phyloP scores from a whole-genome alignment of 805 yeast species.

The Metschnikowia aberdeeniae region DNA sequence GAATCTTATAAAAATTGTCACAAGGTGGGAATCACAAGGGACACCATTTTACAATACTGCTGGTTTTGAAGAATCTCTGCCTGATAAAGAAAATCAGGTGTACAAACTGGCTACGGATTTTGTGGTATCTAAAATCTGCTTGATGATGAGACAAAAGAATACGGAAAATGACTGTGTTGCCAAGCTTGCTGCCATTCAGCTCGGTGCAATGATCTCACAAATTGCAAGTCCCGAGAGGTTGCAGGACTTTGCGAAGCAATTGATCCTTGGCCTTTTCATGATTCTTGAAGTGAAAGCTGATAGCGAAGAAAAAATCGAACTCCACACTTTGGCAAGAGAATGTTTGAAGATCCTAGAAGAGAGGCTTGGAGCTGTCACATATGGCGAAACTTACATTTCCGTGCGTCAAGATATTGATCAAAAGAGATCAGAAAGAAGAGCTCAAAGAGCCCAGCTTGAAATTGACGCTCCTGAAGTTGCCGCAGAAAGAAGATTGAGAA shows the following conservation, averaged over 20 bases:
- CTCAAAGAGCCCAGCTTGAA: constrained; percentile 71
- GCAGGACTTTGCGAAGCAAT: constrained; percentile 39
- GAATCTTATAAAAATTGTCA: constrained; percentile 57
- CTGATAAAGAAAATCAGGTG: constrained; percentile 2
- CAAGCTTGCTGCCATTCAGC: constrained; percentile 66
- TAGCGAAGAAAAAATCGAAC: constrained; percentile 48
- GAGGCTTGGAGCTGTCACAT: constrained; percentile 69
- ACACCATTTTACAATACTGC: constrained; percentile 31
- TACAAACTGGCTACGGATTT: constrained; percentile 48
- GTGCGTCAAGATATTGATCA: constrained; percentile 59
- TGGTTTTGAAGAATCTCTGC: constrained; percentile 11
- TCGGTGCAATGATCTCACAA: constrained; percentile 61
- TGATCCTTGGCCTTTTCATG: constrained; percentile 52
- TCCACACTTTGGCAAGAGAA: constrained; percentile 53
- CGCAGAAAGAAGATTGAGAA: constrained; percentile 73
- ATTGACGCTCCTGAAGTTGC: constrained; percentile 75
- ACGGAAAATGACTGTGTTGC: constrained; percentile 51
- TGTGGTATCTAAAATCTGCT: constrained; percentile 59
- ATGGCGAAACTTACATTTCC: constrained; percentile 53
- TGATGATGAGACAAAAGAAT: constrained; percentile 59
- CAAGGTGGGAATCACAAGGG: constrained; percentile 53
- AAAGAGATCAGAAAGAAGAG: constrained; percentile 71
- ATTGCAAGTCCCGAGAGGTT: constrained; percentile 43
- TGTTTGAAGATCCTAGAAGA: constrained; percentile 63
- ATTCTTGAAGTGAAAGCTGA: constrained; percentile 45